Conservation (phyloP, 768 basidiomycete species). For the Leccinellum rugosiceps region DNA sequence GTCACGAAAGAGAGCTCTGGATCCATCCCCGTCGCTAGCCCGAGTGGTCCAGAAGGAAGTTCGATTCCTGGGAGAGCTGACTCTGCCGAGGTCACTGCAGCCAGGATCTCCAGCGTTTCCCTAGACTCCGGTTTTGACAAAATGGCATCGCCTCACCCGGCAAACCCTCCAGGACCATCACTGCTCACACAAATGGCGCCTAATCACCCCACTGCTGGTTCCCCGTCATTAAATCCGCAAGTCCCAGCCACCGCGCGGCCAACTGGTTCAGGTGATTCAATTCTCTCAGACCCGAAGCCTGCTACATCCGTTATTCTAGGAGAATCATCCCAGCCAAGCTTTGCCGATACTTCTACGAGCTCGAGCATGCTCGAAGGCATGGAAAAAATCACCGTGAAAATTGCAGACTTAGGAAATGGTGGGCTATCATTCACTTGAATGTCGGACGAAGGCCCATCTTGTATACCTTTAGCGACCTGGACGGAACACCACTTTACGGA, state of each 20-base stretch:
- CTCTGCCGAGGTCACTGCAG: constrained; percentile 44
- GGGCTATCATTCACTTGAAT: background rate
- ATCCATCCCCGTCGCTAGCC: constrained; percentile 11
- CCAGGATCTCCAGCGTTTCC: constrained; percentile 49
- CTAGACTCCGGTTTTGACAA: constrained; percentile 41
- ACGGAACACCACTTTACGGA: constrained; percentile 97
- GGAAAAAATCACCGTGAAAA: constrained; percentile 94
- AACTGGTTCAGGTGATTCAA: constrained; percentile 20
- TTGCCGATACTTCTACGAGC: constrained; percentile 23
- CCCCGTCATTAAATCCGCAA: constrained; percentile 28
- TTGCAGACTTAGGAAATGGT: constrained; percentile 94
- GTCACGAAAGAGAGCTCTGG: constrained; percentile 22
- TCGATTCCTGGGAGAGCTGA: constrained; percentile 27
- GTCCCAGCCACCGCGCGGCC: constrained; percentile 21
- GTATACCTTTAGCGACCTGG: constrained; percentile 59
- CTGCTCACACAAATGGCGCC: constrained; percentile 72
- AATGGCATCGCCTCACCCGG: constrained; percentile 34
- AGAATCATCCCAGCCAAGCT: constrained; percentile 27
- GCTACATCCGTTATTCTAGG: constrained; percentile 28
- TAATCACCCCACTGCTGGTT: constrained; percentile 14
- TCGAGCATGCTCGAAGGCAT: constrained; percentile 34
- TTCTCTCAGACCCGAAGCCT: constrained; percentile 19
- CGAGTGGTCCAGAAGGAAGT: constrained; percentile 10
- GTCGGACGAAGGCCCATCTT: background rate
- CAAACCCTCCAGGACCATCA: constrained; percentile 57